A percentile compares a stretch with the other conserved stretches of the same genome.
Conservation (phyloP, 2,329 filamentous ascomycete genomes). For the Nectriaceae sp. region DNA sequence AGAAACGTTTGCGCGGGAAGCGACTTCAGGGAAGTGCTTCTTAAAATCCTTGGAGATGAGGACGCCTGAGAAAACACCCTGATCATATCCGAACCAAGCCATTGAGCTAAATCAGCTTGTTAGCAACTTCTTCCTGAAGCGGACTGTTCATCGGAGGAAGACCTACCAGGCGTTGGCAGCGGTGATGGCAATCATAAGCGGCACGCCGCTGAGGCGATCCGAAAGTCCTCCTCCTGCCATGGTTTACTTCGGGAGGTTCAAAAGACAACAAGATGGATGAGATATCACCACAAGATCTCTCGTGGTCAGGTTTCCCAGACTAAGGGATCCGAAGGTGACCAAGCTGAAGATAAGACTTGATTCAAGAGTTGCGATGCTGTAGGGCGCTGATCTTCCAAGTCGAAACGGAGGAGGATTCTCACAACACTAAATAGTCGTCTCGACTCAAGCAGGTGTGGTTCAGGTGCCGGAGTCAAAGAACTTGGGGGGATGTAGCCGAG, state of each 20-base stretch:
- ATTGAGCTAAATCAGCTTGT: slow-evolving; percentile 26
- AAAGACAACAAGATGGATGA: not conserved
- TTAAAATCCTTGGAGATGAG: slow-evolving; percentile 43
- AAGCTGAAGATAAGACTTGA: not conserved
- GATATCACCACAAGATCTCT: not conserved
- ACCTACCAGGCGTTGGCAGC: slow-evolving; percentile 27
- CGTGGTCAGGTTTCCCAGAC: not conserved
- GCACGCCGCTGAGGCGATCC: slow-evolving; percentile 19
- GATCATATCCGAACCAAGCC: slow-evolving; percentile 37
- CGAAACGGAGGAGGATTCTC: slow-evolving; percentile 7
- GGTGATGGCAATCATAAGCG: slow-evolving; percentile 27
- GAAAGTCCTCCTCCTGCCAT: slow-evolving; percentile 14
- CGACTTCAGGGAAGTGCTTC: slow-evolving; percentile 38
- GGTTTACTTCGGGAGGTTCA: not conserved
- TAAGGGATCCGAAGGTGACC: not conserved
- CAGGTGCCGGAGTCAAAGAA: not conserved
- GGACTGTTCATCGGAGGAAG: not conserved
- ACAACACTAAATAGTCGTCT: slow-evolving; percentile 9
- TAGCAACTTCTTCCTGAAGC: not conserved
- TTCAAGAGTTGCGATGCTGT: slow-evolving; percentile 1
- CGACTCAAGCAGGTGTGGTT: not conserved
- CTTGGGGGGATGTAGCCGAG: too few species aligned
- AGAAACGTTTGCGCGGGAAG: slow-evolving; percentile 40
- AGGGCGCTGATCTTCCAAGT: slow-evolving; percentile 8
- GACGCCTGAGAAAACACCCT: slow-evolving; percentile 46